phyloP scores from a whole-genome alignment of 164 flowering plant genomes.

The Magnolia officinalis region DNA sequence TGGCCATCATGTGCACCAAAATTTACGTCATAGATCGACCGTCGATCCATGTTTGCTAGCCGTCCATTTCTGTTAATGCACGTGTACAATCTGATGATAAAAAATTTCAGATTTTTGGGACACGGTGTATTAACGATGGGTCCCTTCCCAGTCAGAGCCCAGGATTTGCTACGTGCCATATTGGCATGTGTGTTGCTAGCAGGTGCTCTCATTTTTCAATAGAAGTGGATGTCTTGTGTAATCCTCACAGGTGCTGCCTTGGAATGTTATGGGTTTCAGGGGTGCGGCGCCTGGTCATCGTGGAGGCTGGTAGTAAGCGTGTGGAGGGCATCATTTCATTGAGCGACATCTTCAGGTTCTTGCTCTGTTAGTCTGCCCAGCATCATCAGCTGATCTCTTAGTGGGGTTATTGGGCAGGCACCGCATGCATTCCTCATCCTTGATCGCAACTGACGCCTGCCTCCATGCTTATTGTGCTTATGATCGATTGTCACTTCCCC shows the following conservation, averaged over 20 bases:
- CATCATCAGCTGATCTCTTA: not conserved
- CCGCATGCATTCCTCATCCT: not conserved
- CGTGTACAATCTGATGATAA: no score
- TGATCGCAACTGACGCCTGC: not conserved
- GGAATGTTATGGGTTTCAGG: conserved; percentile 40
- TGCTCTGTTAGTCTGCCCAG: conserved; percentile 44
- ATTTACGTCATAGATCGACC: no score
- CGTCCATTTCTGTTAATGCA: no score
- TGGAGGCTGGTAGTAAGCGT: conserved; percentile 95
- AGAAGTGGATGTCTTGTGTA: not conserved
- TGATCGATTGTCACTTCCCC: not conserved
- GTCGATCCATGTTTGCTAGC: no score
- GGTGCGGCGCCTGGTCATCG: conserved; percentile 72
- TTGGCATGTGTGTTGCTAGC: not conserved
- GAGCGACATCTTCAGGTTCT: conserved; percentile 69
- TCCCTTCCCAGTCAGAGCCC: no score
- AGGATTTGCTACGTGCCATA: not conserved
- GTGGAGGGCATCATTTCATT: conserved; percentile 84
- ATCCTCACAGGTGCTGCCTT: not conserved
- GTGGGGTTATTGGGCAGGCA: not conserved
- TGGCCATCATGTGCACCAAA: no score
- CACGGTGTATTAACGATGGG: no score
- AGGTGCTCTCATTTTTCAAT: not conserved
- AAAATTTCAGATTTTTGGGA: no score
- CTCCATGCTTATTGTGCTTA: not conserved